Evolutionary conservation across 2,329 filamentous ascomycete species (phyloP), one percentile per base, ranked within the genome.

Genomic region (Fusarium beomiforme): DNA sequence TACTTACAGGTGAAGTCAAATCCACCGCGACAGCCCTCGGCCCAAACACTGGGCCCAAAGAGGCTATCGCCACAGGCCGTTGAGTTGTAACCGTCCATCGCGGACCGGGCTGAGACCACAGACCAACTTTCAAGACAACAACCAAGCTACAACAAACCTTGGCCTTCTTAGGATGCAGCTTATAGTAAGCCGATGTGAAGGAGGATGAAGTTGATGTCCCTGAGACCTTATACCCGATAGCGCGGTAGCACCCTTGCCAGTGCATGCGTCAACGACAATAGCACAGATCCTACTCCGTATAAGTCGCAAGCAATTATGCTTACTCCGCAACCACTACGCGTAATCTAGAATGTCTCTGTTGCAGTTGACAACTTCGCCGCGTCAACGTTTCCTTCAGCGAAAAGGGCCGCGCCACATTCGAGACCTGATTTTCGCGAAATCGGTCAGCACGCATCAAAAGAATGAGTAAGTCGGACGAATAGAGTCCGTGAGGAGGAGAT

Each of bases 1-100:
- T 33, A 23, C 73, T 51, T 54, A 78, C 78, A 51, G n/a, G 77
- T 78, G 49, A 79, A 78, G 46, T 79, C 78, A 17, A 79, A 79
- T 3, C 78, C 78, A 8, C 77, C 77, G 16, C 78, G 76, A 69
- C 78, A 79, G 21, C 71, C 76, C 24, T 77, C 59, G 6, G 69
- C 59, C 73, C 68, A 74, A 17, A 79, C 74, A 21, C 70, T 72
- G 16, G 78, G 78, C 6, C 78, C 77, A 43, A 79, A 75, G 64
- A 77, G 58, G 64, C 69, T 71, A 74, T 79, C 77, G 23, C 71
- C 67, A 64, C 78, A 79, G 8, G 59, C 69, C 7, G 74, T 78
- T 14, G 64, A 68, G 54, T 78, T 78, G 64, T 76, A 74, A 11
- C 50, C 50, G n/a, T 58, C 53, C 75, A 76, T 76, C 34, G 23